Evolutionary conservation across 2,329 filamentous ascomycete genomes (phyloP), one percentile per base, ranked within the genome.

Genomic region (Aspergillus uvarum): DNA sequence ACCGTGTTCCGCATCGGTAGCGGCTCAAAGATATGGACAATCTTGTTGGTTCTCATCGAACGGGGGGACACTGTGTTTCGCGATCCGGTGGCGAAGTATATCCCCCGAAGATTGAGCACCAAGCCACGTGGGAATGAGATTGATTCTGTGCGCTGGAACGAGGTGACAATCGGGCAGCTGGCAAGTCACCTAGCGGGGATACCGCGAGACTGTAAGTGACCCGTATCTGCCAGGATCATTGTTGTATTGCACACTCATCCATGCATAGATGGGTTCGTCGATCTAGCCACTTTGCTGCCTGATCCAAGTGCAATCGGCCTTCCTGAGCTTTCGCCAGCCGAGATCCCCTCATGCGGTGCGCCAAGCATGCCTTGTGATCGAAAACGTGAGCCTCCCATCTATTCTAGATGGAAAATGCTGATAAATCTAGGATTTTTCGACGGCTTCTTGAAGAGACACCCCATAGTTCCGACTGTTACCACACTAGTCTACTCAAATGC

Each of bases 1-100:
- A 79, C 75, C 0, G 72, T 81, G 2, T 81, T 79, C 62, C 75
- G 79, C 10, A 69, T 80, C 16, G 78, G 74, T 0, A 81, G 78
- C 51, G 56, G 78, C 29, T 79, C 77, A 1, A 81, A 81, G 59
- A 58, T 80, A 19, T 77, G 76, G 63, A 79, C 79, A 0, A 72
- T 77, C 19, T 71, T 76, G 22, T 49, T 74, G 0, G 69, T 76
- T 12, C 61, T 79, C 19, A 67, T 74, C 11, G 70, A 68, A 50
- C 61, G 53, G 4, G 69, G 69, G 5, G 54, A 65, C 11, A 56
- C 56, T 16, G 47, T 55, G 14, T 68, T 70, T 31, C 24, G 65
- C 5, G 62, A 70, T 24, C 68, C 66, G 0, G 54, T 74, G 16
- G 56, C 60, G 2, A 63, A 68, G 7, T 72, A 71, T 54, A 52